Evolutionary conservation across 75 land plant species (phyloP).

Genomic region (Cunninghamia lanceolata): DNA sequence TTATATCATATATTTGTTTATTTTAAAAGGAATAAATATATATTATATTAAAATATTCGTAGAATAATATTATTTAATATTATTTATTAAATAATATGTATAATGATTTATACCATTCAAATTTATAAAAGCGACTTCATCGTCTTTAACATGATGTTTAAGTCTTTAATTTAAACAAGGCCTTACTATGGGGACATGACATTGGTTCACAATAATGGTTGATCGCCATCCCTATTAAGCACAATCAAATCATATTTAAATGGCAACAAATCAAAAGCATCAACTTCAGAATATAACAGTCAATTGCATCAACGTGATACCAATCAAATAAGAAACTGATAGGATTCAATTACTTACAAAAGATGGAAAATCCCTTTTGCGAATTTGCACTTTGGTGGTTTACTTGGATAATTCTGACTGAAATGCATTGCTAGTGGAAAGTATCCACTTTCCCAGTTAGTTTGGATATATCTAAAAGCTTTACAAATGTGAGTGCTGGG

Average conservation of each 20-base stretch:
- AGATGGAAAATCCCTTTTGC: constrained; percentile 89
- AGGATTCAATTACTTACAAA: constrained; percentile 47
- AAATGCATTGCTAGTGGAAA: constrained; percentile 82
- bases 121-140: too few relatives aligned
- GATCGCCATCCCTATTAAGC: constrained; percentile 88
- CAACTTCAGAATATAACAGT: not conserved
- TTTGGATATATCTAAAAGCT: constrained; percentile 71
- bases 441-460: constrained; percentile 93
- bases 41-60: too few relatives aligned
- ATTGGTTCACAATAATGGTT: constrained; percentile 95
- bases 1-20: too few relatives aligned
- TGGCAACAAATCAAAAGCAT: not conserved
- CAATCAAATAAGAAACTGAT: not conserved
- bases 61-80: too few relatives aligned
- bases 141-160: too few relatives aligned
- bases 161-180: too few relatives aligned
- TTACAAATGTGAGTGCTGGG: too few relatives aligned
- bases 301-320: not conserved
- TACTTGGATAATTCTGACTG: constrained; percentile 96
- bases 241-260: not conserved
- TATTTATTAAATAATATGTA: too few relatives aligned
- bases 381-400: constrained; percentile 95
- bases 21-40: too few relatives aligned
- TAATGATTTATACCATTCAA: too few relatives aligned
- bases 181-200: too few relatives aligned